A percentile compares a stretch with the other conserved stretches of the same genome.
These are phyloP conservation scores for Scheffersomyces amazonensis DNA, from an alignment of 805 yeast genomes.

Conservation along the genomic window DNA sequence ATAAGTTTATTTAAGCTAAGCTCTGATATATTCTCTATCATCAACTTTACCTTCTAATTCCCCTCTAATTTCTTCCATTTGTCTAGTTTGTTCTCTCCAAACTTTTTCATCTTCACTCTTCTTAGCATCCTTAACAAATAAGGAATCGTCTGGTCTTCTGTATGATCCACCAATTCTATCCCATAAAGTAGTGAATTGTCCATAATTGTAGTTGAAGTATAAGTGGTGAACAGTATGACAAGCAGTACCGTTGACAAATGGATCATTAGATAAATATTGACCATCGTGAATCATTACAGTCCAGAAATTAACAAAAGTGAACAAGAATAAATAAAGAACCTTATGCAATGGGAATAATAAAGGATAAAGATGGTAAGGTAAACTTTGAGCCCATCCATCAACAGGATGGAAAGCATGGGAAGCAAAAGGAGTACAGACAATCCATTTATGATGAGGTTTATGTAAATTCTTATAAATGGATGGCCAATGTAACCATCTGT, in stretches of 20 bases:
- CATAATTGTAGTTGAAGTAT: slow-evolving; percentile 96
- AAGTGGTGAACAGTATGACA: slow-evolving; percentile 97
- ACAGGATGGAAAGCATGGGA: slow-evolving; percentile 98
- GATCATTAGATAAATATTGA: slow-evolving; percentile 89
- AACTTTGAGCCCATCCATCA: slow-evolving; percentile 89
- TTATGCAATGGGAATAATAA: slow-evolving; percentile 91
- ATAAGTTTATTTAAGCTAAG: no score
- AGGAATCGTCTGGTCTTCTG: slow-evolving; percentile 84
- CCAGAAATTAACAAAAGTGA: slow-evolving; percentile 95
- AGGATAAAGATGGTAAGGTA: slow-evolving; percentile 93
- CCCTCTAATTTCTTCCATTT: slow-evolving; percentile 76
- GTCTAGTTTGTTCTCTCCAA: slow-evolving; percentile 67
- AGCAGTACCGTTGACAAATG: slow-evolving; percentile 95
- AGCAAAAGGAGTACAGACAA: slow-evolving; percentile 97
- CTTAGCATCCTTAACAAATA: slow-evolving; percentile 57
- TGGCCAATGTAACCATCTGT: slow-evolving; percentile 94
- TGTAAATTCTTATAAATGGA: slow-evolving; percentile 79
- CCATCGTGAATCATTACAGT: slow-evolving; percentile 99
- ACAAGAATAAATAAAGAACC: slow-evolving; percentile 72
- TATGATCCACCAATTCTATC: slow-evolving; percentile 93
- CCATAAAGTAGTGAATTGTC: slow-evolving; percentile 98
- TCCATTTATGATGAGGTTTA: slow-evolving; percentile 99
- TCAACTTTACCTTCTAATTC: slow-evolving; percentile 75
- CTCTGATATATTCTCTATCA: slow-evolving; percentile 73
- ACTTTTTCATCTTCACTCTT: slow-evolving; percentile 55